These are phyloP conservation scores for Botryotinia globosa DNA, from an alignment of 2,329 filamentous ascomycete species.

Conservation along the genomic window DNA sequence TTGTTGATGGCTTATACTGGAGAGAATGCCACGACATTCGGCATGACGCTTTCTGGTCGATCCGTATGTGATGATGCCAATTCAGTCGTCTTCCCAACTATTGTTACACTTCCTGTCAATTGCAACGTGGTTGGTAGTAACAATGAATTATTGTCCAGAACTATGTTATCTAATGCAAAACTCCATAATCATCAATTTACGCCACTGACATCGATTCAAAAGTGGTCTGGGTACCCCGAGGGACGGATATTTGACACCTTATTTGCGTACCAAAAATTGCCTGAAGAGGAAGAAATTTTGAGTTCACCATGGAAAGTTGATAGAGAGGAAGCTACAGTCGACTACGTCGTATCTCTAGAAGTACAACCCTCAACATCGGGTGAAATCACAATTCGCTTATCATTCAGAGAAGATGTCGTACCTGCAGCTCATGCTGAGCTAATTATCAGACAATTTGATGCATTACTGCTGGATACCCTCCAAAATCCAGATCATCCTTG, in stretches of 20 bases:
- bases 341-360: slow-evolving; percentile 81
- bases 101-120: slow-evolving; percentile 75
- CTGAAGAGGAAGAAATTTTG: slow-evolving; percentile 25
- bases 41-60: slow-evolving; percentile 75
- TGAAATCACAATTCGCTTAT: slow-evolving; percentile 60
- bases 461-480: slow-evolving; percentile 58
- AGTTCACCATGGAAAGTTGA: slow-evolving; percentile 55
- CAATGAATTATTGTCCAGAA: slow-evolving; percentile 53
- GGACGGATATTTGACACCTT: slow-evolving; percentile 77
- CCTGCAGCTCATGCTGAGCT: slow-evolving; percentile 65
- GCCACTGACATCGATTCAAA: slow-evolving; percentile 69
- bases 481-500: slow-evolving; percentile 44
- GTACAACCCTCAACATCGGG: slow-evolving; percentile 55
- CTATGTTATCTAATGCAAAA: slow-evolving; percentile 63
- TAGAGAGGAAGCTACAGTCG: slow-evolving; percentile 66
- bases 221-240: slow-evolving; percentile 63
- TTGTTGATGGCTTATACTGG: slow-evolving; percentile 75
- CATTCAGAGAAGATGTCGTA: slow-evolving; percentile 61
- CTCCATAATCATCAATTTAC: slow-evolving; percentile 70
- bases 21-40: slow-evolving; percentile 72
- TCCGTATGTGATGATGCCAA: slow-evolving; percentile 56
- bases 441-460: slow-evolving; percentile 70
- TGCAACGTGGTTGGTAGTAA: slow-evolving; percentile 56
- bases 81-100: slow-evolving; percentile 68
- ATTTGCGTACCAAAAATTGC: slow-evolving; percentile 73